phyloP scores from a whole-genome alignment of 23 red algal genomes.

The Gracilaria gracilis region DNA sequence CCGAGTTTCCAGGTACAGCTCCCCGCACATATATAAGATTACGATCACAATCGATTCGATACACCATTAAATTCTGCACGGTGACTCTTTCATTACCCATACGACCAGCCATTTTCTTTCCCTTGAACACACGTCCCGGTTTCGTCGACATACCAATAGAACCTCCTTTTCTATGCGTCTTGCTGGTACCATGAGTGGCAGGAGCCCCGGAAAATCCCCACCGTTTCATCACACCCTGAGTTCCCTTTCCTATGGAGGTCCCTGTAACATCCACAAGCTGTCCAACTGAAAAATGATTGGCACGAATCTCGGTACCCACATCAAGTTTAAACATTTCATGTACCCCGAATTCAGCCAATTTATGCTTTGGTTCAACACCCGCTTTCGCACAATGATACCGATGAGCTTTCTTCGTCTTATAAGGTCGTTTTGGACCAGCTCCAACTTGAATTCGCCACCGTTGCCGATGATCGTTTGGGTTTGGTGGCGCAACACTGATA shows the following conservation, averaged over 20 bases:
- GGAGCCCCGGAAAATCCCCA: slow-evolving; percentile 90
- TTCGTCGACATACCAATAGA: slow-evolving; percentile 82
- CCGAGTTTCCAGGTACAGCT: slow-evolving; percentile 85
- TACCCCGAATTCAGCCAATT: slow-evolving; percentile 87
- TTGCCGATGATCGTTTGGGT: slow-evolving; percentile 58
- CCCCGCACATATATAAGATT: slow-evolving; percentile 92
- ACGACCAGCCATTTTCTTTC: slow-evolving; percentile 96
- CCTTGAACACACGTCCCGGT: slow-evolving; percentile 77
- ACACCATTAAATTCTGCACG: slow-evolving; percentile 81
- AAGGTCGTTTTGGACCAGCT: slow-evolving; percentile 89
- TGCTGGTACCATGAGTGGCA: slow-evolving; percentile 86
- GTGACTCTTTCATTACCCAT: slow-evolving; percentile 88
- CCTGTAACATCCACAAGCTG: slow-evolving; percentile 94
- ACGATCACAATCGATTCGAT: slow-evolving; percentile 75
- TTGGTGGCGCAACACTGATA: slow-evolving; percentile 63
- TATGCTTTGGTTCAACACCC: slow-evolving; percentile 94
- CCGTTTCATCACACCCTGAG: slow-evolving; percentile 96
- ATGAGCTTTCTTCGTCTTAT: slow-evolving; percentile 85
- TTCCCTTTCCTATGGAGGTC: slow-evolving; percentile 95
- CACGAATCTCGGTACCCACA: slow-evolving; percentile 78
- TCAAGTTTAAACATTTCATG: slow-evolving; percentile 70
- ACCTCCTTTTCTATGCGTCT: slow-evolving; percentile 84
- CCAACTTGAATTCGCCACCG: slow-evolving; percentile 84
- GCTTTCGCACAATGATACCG: slow-evolving; percentile 96
- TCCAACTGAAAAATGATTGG: slow-evolving; percentile 83